These are phyloP conservation scores for Platanthera guangdongensis DNA, from an alignment of 106 monocot species.

Conservation along the genomic window DNA sequence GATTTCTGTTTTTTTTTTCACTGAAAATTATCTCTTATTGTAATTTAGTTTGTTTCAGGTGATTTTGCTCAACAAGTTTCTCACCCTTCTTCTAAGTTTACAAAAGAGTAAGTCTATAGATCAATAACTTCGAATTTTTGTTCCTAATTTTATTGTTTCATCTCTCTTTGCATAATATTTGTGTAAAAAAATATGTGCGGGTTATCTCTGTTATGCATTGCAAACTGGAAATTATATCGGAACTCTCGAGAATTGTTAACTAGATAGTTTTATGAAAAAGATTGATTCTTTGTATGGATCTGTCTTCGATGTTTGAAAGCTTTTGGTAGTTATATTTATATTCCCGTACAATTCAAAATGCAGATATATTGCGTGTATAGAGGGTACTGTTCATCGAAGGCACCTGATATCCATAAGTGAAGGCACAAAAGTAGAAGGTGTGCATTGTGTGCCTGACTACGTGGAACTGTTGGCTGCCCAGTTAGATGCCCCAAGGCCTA, in stretches of 20 bases:
- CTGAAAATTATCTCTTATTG: neutral
- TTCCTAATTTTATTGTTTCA: neutral
- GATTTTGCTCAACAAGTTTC: constrained; percentile 88
- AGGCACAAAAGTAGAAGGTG: constrained; percentile 74
- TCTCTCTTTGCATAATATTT: neutral
- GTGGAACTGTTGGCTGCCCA: constrained; percentile 77
- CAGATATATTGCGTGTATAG: constrained; percentile 84
- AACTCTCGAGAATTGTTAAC: neutral
- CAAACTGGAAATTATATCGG: neutral
- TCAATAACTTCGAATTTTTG: neutral
- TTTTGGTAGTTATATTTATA: neutral
- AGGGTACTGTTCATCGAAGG: constrained; percentile 53
- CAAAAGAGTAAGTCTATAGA: constrained; percentile 73
- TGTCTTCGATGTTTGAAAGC: neutral
- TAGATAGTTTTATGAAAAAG: neutral
- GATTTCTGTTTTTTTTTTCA: neutral
- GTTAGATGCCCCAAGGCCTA: constrained; percentile 42
- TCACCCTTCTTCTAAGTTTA: constrained; percentile 87
- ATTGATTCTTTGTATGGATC: neutral
- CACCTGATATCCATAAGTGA: constrained; percentile 82
- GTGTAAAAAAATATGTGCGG: neutral
- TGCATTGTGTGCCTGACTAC: constrained; percentile 72
- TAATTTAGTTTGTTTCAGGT: constrained; percentile 26
- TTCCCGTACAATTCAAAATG: neutral
- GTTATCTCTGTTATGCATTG: neutral